phyloP scores from a whole-genome alignment of 2,329 filamentous ascomycete species.

The Colletotrichum cordylinicola region DNA sequence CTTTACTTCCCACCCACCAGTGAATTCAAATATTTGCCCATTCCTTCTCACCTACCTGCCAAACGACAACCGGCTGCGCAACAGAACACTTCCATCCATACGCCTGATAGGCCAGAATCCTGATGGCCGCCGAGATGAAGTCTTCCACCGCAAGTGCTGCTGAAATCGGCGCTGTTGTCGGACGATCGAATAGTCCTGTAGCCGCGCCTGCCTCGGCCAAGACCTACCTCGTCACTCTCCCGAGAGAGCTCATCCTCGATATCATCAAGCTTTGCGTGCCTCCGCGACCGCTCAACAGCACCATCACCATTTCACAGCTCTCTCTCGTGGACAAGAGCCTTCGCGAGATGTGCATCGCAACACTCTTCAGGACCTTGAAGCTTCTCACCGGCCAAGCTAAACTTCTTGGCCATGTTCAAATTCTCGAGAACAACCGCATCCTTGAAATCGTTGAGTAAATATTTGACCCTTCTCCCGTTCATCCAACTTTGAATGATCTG shows the following conservation, averaged over 20 bases:
- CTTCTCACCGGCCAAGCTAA: rapidly evolving
- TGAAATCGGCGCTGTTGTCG: not conserved
- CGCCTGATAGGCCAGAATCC: not conserved
- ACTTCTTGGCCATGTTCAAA: not conserved
- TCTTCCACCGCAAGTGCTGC: not conserved
- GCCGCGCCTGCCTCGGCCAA: not conserved
- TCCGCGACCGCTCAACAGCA: not conserved
- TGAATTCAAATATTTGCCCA: not conserved
- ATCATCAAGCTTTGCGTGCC: not conserved
- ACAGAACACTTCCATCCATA: not conserved
- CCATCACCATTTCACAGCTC: not conserved
- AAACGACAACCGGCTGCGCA: not conserved
- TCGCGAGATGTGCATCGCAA: not conserved
- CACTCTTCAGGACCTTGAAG: not conserved
- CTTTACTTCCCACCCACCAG: not conserved
- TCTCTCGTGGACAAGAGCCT: not conserved
- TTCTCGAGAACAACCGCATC: not conserved
- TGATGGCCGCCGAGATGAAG: not conserved
- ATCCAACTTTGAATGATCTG: not conserved
- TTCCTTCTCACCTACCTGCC: not conserved
- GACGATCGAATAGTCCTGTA: rapidly evolving
- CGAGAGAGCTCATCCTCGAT: not conserved
- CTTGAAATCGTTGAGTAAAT: not conserved
- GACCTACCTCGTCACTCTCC: not conserved
- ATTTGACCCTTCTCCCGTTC: rapidly evolving